Evolutionary conservation across 2,329 filamentous ascomycete genomes (phyloP).

Genomic region (Achaetomium macrosporum): DNA sequence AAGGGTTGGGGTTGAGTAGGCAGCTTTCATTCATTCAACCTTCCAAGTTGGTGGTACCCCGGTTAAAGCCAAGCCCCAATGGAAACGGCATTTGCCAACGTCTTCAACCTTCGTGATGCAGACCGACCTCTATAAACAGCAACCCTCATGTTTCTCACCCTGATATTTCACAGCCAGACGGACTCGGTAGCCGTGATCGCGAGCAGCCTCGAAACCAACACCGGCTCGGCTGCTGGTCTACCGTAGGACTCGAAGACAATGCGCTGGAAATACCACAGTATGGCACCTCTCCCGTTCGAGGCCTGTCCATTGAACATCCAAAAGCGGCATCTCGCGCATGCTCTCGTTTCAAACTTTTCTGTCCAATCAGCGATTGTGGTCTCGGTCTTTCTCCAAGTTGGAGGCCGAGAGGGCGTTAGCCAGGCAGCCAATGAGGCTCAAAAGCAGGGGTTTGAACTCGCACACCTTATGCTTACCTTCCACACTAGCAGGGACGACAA

Average conservation of each 20-base stretch:
- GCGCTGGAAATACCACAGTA: neutral
- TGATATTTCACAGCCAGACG: conserved; percentile 3
- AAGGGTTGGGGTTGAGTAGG: too few species aligned
- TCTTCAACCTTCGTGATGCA: too few species aligned
- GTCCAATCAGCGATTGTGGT: conserved; percentile 20
- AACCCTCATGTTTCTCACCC: neutral
- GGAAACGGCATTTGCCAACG: too few species aligned
- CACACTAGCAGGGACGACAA: conserved; percentile 23
- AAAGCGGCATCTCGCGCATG: conserved; percentile 20
- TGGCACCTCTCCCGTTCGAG: conserved; percentile 3
- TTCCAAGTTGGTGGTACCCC: too few species aligned
- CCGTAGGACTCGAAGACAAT: neutral
- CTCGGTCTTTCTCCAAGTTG: conserved; percentile 21
- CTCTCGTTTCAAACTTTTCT: conserved; percentile 12
- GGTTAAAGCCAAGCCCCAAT: too few species aligned
- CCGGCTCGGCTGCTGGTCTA: neutral
- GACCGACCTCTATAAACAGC: neutral
- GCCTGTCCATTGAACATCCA: conserved; percentile 4
- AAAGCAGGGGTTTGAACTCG: conserved; percentile 25
- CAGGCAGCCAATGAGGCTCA: conserved; percentile 25
- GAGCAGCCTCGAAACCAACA: neutral
- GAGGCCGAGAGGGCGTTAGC: conserved; percentile 23
- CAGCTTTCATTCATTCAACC: too few species aligned
- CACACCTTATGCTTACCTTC: conserved; percentile 26
- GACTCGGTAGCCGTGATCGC: conserved; percentile 3